Conservation (phyloP, 257 asterid genomes). For the Henckelia pumila region DNA sequence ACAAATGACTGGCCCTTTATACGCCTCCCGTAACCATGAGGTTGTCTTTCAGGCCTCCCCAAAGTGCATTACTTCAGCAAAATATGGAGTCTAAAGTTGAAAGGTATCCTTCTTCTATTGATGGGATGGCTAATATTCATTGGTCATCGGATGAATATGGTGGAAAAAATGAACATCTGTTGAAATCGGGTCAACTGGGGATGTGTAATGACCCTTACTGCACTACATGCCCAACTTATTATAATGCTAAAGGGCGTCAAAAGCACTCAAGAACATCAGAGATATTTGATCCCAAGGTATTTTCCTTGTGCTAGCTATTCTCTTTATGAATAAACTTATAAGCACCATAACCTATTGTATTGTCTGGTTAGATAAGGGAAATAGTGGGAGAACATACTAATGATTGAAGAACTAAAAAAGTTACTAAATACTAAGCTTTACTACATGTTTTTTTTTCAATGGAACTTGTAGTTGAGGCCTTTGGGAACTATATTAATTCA, state of each 20-base stretch:
- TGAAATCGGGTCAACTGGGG: constrained; percentile 87
- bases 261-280: constrained; percentile 51
- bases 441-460: no score
- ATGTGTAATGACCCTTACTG: constrained; percentile 94
- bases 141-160: constrained; percentile 42
- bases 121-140: constrained; percentile 31
- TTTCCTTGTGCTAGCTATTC: constrained; percentile 1
- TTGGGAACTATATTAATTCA: background rate
- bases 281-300: constrained; percentile 69
- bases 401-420: background rate
- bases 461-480: background rate
- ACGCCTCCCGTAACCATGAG: constrained; percentile 36
- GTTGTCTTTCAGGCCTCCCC: constrained; percentile 44
- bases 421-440: background rate
- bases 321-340: background rate
- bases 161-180: constrained; percentile 67
- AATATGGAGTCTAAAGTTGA: constrained; percentile 36
- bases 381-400: background rate
- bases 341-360: background rate
- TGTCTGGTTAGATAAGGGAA: background rate
- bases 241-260: constrained; percentile 43
- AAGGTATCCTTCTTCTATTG: constrained; percentile 53
- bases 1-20: constrained; percentile 70
- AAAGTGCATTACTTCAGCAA: constrained; percentile 34
- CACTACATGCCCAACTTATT: constrained; percentile 83